Evolutionary conservation across 2,329 filamentous ascomycete species (phyloP), one percentile per base, ranked within the genome.

Genomic region (Ilyonectria mors-panacis): DNA sequence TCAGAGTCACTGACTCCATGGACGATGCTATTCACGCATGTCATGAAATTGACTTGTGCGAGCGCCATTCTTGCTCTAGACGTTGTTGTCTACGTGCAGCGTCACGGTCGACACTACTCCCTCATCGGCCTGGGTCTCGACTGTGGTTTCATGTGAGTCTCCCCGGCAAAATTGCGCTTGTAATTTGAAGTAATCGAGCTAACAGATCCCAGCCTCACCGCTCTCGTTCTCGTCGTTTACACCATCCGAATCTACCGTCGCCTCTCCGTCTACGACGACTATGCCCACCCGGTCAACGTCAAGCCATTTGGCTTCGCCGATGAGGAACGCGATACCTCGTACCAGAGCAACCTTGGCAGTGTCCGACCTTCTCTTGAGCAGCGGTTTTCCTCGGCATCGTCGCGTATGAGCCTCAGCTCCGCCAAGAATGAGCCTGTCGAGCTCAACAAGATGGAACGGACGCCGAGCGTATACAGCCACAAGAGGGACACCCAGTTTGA

Each of bases 1-100:
- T 79, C 82, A 33, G 86, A 88, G 75, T 81, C 83, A 1, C 75
- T 89, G 60, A 89, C 87, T 12, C 87, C 87, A 2, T 85, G 87
- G 76, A 84, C 83, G 6, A 83, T 89, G 80, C 77, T 89, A 4
- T 84, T 85, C 68, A 84, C 83, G 19, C 84, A 87, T 66, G 76
- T 85, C 63, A 69, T 89, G 72, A 89, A 88, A 70, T 68, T 86
- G 48, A 81, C 83, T 0, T 82, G 86, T 21, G 81, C 85, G 0
- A 69, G 79, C 7, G 82, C 82, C 39, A 84, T 86, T 28, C 78
- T 89, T 26, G 84, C 79, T 1, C 79, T 89, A 28, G 86, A 89
- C 65, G 77, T 87, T 28, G 81, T 87, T 39, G 81, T 88, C n/a
- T 86, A 87, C 67, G 76, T 83, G 5, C 76, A 82, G 59, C 78